A percentile compares a stretch with the other conserved stretches of the same genome.
These are phyloP conservation scores for Ascochyta koolunga DNA, from an alignment of 2,329 filamentous ascomycete genomes.

Conservation along the genomic window DNA sequence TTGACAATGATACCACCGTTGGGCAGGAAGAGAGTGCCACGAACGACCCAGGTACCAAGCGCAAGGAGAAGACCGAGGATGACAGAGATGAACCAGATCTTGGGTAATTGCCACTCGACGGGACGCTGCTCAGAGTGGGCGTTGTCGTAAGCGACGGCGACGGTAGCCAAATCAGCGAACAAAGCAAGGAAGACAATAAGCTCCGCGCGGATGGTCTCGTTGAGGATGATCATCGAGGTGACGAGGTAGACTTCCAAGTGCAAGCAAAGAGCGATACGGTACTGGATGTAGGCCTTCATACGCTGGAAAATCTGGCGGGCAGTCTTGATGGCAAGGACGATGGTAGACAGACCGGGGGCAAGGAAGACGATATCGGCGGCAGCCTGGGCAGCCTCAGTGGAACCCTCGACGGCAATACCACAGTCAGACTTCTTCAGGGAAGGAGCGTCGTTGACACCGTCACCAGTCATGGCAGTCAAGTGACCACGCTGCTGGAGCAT, in stretches of 20 bases:
- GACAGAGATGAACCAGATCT: slow-evolving; percentile 79
- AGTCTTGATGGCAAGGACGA: slow-evolving; percentile 75
- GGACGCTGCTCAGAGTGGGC: slow-evolving; percentile 76
- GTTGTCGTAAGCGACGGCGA: slow-evolving; percentile 80
- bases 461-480: slow-evolving; percentile 77
- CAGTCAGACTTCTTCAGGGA: slow-evolving; percentile 77
- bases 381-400: slow-evolving; percentile 74
- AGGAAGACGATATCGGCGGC: slow-evolving; percentile 78
- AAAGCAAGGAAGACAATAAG: slow-evolving; percentile 80
- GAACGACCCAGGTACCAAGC: slow-evolving; percentile 73
- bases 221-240: slow-evolving; percentile 79
- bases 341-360: slow-evolving; percentile 72
- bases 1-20: slow-evolving; percentile 77
- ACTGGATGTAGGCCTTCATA: slow-evolving; percentile 79
- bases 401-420: slow-evolving; percentile 75
- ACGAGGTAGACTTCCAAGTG: slow-evolving; percentile 79
- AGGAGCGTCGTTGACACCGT: slow-evolving; percentile 75
- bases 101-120: slow-evolving; percentile 80
- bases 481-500: slow-evolving; percentile 77
- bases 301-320: slow-evolving; percentile 78
- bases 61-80: slow-evolving; percentile 72
- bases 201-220: slow-evolving; percentile 74
- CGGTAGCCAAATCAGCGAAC: slow-evolving; percentile 79
- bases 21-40: slow-evolving; percentile 70
- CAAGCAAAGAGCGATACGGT: slow-evolving; percentile 76